These are phyloP conservation scores for Serendipita sp. DNA, from an alignment of 768 basidiomycete genomes.

Conservation along the genomic window DNA sequence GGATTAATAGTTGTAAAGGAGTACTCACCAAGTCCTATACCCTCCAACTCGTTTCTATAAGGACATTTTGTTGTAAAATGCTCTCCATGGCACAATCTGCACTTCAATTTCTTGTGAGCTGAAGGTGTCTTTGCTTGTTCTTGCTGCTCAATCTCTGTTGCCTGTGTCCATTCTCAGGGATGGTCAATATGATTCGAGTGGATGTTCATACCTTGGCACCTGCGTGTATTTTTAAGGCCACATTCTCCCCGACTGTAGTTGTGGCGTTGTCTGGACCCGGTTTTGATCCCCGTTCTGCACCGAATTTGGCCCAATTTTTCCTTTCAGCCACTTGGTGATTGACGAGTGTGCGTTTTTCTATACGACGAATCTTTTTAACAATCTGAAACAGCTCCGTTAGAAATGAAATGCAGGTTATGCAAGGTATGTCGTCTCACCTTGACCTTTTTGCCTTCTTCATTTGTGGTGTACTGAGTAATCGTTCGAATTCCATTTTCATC, in stretches of 20 bases:
- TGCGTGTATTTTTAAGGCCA: conserved; percentile 42
- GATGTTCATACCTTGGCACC: conserved; percentile 39
- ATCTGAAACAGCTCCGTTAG: conserved; percentile 32
- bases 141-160: conserved; percentile 53
- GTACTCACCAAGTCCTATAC: conserved; percentile 42
- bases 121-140: conserved; percentile 50
- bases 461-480: conserved; percentile 64
- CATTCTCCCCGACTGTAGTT: conserved; percentile 73
- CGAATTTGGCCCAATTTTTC: conserved; percentile 88
- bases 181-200: background rate
- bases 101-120: conserved; percentile 63
- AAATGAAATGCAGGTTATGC: background rate
- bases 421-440: conserved; percentile 40
- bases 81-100: conserved; percentile 88
- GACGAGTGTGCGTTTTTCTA: conserved; percentile 81
- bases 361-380: conserved; percentile 71
- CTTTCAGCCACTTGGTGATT: conserved; percentile 88
- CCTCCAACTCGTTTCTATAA: conserved; percentile 71
- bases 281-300: conserved; percentile 71
- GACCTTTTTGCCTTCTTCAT: conserved; percentile 89
- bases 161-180: conserved; percentile 19
- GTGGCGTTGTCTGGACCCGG: conserved; percentile 86
- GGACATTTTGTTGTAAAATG: conserved; percentile 99
- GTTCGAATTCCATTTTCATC: conserved; percentile 80
- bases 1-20: background rate